Base-by-base conservation (phyloP, 208 protist genomes). In the Herpetomonas tarakana region DNA sequence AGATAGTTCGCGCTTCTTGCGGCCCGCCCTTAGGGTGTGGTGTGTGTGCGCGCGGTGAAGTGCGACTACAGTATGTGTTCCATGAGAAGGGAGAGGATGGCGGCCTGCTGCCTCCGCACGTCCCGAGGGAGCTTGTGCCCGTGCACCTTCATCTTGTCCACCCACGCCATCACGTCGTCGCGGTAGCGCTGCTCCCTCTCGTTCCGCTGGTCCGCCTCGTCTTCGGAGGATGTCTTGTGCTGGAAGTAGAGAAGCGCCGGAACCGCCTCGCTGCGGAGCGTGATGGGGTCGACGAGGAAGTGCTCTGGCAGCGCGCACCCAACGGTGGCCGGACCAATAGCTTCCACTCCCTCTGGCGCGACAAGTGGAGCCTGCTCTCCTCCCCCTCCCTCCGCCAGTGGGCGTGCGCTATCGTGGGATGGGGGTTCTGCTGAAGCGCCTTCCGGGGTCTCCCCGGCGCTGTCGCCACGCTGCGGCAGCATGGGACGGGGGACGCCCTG, bases 231-330 rank as follows among this genome's bases (percentile, higher is more conserved):
- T 7, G 28, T 27, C 27, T 18, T 50, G 28, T 53, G 6, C 27
- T 41, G 25, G 27, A 3, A 26, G 7, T 68, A 35, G n/a, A 57
- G 16, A 31, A 88, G 51, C 0, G 76, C 64, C 6, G 19, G 30
- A 27, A 92, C 74, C 6, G 54, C 58, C 29, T 75, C 72, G 49
- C 78, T 86, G 19, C 65, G 74, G 21, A 78, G 53, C 3, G 73
- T 87, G 18, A 72, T 47, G 1, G 85, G 85, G 59, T 92, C 78
- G 16, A 88, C 54, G 2, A 92, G 60, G 61, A 71, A 86, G 56
- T 68, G 31, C 6, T 65, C 62, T 9, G 85, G 85, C 14, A 86
- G 69, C 18, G 55, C 73, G 27, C 85, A 92, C 3, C 64, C 66
- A 6, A 76, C 39, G 19, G 29, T 18, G 6, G 29, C 63, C 58